Evolutionary conservation across 202 grass and related monocot genomes (phyloP).

Genomic region (Setaria viridis): DNA sequence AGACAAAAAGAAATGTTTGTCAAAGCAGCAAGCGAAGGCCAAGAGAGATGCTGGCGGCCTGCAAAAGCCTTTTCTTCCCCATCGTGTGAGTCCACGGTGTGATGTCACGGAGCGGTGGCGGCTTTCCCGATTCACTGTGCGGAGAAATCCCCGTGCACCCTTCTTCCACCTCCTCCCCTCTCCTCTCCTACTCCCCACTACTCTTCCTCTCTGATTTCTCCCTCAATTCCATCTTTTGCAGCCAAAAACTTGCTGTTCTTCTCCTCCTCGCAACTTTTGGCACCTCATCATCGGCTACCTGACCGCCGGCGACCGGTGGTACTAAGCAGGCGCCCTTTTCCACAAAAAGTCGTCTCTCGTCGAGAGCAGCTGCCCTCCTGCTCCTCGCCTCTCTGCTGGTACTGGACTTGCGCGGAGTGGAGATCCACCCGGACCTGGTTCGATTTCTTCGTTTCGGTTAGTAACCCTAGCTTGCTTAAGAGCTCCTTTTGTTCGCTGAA

Average conservation of each 20-base stretch:
- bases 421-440: conserved; percentile 11
- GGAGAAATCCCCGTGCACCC: conserved; percentile 34
- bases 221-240: background rate
- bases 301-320: background rate
- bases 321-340: background rate
- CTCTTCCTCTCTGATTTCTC: conserved; percentile 4
- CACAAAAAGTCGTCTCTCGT: background rate
- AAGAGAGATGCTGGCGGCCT: background rate
- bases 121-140: conserved; percentile 35
- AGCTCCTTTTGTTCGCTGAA: background rate
- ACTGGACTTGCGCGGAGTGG: background rate
- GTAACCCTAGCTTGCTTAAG: conserved; percentile 30
- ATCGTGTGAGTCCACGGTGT: conserved; percentile 3
- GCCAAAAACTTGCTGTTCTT: background rate
- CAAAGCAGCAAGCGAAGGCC: background rate
- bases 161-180: background rate
- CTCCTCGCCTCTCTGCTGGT: background rate
- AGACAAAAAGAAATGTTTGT: background rate
- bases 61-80: background rate
- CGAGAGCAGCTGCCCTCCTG: background rate
- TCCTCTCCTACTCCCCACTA: background rate
- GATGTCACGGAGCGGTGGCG: conserved; percentile 38
- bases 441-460: conserved; percentile 16
- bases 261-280: background rate
- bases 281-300: background rate